phyloP scores from a whole-genome alignment of 2,329 filamentous ascomycete genomes.

The Cercospora sp. region DNA sequence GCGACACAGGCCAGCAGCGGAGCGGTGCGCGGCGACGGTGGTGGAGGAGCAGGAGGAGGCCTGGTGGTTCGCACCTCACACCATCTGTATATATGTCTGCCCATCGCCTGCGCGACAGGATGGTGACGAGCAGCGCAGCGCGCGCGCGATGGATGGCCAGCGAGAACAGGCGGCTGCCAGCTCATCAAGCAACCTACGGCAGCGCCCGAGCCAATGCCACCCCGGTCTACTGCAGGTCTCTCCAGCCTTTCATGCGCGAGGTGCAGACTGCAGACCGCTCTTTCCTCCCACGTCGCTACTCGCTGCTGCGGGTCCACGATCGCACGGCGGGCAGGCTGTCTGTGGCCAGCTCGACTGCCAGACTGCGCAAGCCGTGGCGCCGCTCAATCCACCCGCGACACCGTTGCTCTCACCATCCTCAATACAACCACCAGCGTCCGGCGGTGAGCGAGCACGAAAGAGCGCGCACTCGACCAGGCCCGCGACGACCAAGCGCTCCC shows the following conservation, averaged over 20 bases:
- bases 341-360: background rate
- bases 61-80: background rate
- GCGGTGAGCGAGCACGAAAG: constrained; percentile 11
- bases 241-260: background rate
- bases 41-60: background rate
- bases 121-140: constrained; percentile 13
- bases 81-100: background rate
- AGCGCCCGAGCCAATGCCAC: background rate
- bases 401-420: constrained; percentile 15
- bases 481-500: constrained; percentile 50
- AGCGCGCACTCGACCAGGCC: constrained; percentile 9
- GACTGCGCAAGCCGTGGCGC: constrained; percentile 6
- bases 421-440: background rate
- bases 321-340: constrained; percentile 2
- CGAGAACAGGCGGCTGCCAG: constrained; percentile 1
- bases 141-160: background rate
- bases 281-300: constrained; percentile 3
- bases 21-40: background rate
- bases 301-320: constrained; percentile 3
- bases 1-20: background rate
- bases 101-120: constrained; percentile 3
- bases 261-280: constrained; percentile 11
- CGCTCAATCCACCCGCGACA: constrained; percentile 15
- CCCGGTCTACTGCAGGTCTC: background rate
- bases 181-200: background rate